Conservation (phyloP, 2,329 filamentous ascomycete species). For the Dactylellina haptotyla region DNA sequence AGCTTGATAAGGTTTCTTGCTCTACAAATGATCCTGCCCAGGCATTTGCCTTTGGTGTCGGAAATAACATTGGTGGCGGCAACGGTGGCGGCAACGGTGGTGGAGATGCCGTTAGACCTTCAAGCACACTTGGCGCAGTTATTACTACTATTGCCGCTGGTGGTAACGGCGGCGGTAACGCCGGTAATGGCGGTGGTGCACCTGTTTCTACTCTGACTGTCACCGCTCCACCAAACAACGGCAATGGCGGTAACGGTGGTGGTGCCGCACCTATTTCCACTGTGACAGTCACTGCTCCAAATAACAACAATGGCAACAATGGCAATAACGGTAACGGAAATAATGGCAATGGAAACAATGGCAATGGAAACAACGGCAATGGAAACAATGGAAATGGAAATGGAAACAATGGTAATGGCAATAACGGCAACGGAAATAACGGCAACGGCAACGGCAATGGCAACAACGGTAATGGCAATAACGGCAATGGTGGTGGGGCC, state of each 20-base stretch:
- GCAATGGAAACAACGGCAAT: not conserved
- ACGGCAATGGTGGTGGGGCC: not conserved
- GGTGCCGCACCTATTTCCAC: not conserved
- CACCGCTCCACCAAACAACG: not conserved
- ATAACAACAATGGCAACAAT: not conserved
- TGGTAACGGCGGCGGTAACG: not conserved
- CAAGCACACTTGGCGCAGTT: not conserved
- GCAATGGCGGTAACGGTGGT: not conserved
- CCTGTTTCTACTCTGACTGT: not conserved
- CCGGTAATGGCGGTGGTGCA: not conserved
- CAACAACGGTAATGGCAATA: not conserved
- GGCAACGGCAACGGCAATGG: not conserved
- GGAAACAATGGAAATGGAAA: not conserved
- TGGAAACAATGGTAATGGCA: not conserved
- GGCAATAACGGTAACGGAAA: not conserved
- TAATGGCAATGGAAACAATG: not conserved
- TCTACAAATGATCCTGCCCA: conserved; percentile 62
- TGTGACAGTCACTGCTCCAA: not conserved
- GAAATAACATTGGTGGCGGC: conserved; percentile 24
- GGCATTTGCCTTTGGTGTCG: conserved; percentile 60
- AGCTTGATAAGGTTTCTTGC: conserved; percentile 64
- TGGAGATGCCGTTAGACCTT: not conserved
- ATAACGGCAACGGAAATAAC: not conserved
- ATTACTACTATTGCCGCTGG: not conserved
- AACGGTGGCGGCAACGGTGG: not conserved